Evolutionary conservation across 1,284 basidiomycete genomes (phyloP), one percentile per base, ranked within the genome.

Genomic region (Pholiota adiposa): DNA sequence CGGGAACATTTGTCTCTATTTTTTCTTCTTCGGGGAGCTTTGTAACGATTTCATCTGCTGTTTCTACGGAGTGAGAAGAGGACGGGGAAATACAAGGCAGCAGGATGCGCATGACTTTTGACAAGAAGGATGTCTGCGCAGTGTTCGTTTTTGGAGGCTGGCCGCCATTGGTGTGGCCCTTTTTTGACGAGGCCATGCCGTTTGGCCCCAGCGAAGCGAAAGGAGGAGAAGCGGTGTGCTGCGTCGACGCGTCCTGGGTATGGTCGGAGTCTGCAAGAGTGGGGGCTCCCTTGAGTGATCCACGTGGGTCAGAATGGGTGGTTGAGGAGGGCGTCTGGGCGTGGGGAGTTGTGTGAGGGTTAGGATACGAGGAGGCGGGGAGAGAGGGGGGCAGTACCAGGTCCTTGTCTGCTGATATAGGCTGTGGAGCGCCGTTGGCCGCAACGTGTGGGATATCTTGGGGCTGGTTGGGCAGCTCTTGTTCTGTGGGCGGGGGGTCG

Each of bases 21-120:
- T 68, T 67, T 62, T 63, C 61, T 25, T 56, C 41, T 21, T 53
- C 58, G 16, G 53, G 56, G 16, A 67, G 56, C 52, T 60, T 59
- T 27, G 63, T 54, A 40, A 63, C 54, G 23, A 64, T 46, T 46
- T 46, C 58, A 51, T 69, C 63, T 60, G 72, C 67, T 50, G 72
- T 64, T 54, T 78, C 76, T 41, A 77, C 64, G 25, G 72, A 66
- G 52, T 78, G 77, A 4, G 73, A 63, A 34, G 75, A 73, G 2
- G 76, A 75, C 6, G 74, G 68, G n/a, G 72, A 67, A 48, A 76
- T 64, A 61, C 78, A 80, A 27, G 78, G 78, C 38, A 79, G 64
- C 9, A 79, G 68, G 33, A 71, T 65, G 48, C 64, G 72, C 36
- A 79, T 52, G 41, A 79, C 62, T 67, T 70, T 76, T 33, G 73